Base-by-base conservation (phyloP, 2,329 filamentous ascomycete genomes). In the Penicillium expansum region DNA sequence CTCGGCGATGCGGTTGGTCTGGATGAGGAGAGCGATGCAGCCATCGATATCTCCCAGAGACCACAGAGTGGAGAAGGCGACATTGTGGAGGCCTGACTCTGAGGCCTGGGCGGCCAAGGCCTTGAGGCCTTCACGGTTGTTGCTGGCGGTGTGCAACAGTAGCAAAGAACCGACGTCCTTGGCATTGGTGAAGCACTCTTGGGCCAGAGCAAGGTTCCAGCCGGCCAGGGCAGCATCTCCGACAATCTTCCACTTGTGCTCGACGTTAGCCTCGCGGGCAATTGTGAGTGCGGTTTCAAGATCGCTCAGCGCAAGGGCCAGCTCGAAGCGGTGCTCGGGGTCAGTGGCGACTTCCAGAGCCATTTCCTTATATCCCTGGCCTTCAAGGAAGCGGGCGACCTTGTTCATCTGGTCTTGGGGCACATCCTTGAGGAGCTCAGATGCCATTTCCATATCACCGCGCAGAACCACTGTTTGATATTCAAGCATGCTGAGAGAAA, bases 171-270 rank as follows among this genome's bases (percentile, higher is more conserved):
- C 92, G 2, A 97, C 80, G 70, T 99, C 94, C 70, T 91, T 94
- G 44, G 92, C 92, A 57, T 94, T 87, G 18, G 86, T 86, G 74
- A 97, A 99, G 77, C 93, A 97, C 75, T 97, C 91, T 48, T 94
- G 89, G 0, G 94, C 94, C 2, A 97, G 84, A 5, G 84, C 81
- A 33, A 99, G 83, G 68, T 99, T 88, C 94, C 93, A 99, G 1
- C 81, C 88, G 10, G 86, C 79, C 39, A 99, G 83, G 1, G 94
- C 94, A 1, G 92, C 90, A 67, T 99, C 94, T 58, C 94, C 94
- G 5, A 99, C 91, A 4, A 86, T 92, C 83, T 97, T 97, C 94
- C 94, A 99, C 77, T 96, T 96, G 78, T 97, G 93, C 73, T 97
- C 94, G 1, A 87, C 90, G 62, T 97, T 89, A 11, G 91, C 89